Evolutionary conservation across 768 basidiomycete species (phyloP), one percentile per base, ranked within the genome.

Genomic region (Leccinellum rugosiceps): DNA sequence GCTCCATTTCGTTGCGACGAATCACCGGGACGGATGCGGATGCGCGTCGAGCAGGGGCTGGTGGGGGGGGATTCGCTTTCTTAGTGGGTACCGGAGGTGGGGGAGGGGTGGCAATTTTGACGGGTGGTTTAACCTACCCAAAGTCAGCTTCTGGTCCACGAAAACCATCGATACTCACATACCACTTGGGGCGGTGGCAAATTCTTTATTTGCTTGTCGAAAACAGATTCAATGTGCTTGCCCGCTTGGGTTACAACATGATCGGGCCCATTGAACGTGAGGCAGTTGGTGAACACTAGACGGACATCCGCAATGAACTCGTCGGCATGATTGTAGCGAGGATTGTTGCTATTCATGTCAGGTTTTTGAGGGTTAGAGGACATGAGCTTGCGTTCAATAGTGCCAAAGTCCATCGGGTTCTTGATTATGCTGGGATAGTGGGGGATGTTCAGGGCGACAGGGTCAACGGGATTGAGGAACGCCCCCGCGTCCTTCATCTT

Each of bases 201-300:
- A 51, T 91, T 86, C 72, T 91, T 89, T 56, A 94, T 78, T 68
- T 88, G 83, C 74, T 90, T 95, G 69, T 97, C 94, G 65, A 95
- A 96, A 7, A 88, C 81, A 56, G 84, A 85, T 68, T 93, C 87
- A 8, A 98, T 72, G 28, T 86, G 84, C 65, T 88, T 89, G 14
- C 91, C 96, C 79, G 88, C 89, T n/a, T 72, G 68, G 3, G 85
- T 81, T 45, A 98, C 81, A 28, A 79, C 75, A 69, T 98, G 95
- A 52, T 94, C 91, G 3, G 88, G 87, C 1, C 97, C 97, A 70
- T 99, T 99, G 81, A 98, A 99, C 3, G 85, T 86, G 44, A 85
- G 72, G 57, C 90, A 91, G 67, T 99, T 99, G 61, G 82, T 80
- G 74, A 95, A 94, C 58, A 98, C 88, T 55, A 91, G 80, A 48